Conservation (phyloP, 2,329 filamentous ascomycete genomes). For the Neoscytalidium dimidiatum region DNA sequence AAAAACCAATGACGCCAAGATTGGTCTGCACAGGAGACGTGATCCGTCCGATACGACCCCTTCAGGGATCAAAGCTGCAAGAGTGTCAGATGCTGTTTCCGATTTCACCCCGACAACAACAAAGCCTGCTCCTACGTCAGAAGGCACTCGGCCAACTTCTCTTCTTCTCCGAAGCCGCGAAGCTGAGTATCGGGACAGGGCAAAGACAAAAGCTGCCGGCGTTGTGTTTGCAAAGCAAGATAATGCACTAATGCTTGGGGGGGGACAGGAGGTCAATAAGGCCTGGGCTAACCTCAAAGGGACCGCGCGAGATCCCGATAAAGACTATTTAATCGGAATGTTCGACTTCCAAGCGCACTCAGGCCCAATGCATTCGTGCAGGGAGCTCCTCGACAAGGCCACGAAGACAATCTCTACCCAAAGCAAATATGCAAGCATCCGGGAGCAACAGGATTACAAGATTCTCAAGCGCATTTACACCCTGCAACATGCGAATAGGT, state of each 20-base stretch:
- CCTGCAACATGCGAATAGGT: conserved; percentile 86
- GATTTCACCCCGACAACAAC: conserved; percentile 17
- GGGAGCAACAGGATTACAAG: conserved; percentile 84
- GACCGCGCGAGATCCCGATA: conserved; percentile 47
- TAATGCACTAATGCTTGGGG: conserved; percentile 27
- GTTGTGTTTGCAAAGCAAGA: conserved; percentile 75
- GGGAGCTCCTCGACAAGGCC: conserved; percentile 71
- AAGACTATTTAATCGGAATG: conserved; percentile 64
- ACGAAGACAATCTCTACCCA: conserved; percentile 88
- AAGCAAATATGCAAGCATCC: conserved; percentile 79
- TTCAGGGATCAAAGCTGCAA: conserved; percentile 26
- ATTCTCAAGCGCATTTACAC: conserved; percentile 86
- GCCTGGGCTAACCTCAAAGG: conserved; percentile 48
- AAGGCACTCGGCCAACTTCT: conserved; percentile 1
- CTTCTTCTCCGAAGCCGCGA: neutral
- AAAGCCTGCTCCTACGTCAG: neutral
- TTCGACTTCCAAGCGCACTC: conserved; percentile 61
- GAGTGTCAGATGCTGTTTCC: conserved; percentile 4
- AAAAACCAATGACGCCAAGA: conserved; percentile 44
- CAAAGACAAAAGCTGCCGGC: conserved; percentile 67
- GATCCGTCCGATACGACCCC: conserved; percentile 25
- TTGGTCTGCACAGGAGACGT: conserved; percentile 29
- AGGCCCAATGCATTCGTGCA: conserved; percentile 53
- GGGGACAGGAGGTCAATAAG: conserved; percentile 21
- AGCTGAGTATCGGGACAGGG: conserved; percentile 38